Base-by-base conservation (phyloP, 768 basidiomycete genomes). In the Phlebiopsis gigantea region DNA sequence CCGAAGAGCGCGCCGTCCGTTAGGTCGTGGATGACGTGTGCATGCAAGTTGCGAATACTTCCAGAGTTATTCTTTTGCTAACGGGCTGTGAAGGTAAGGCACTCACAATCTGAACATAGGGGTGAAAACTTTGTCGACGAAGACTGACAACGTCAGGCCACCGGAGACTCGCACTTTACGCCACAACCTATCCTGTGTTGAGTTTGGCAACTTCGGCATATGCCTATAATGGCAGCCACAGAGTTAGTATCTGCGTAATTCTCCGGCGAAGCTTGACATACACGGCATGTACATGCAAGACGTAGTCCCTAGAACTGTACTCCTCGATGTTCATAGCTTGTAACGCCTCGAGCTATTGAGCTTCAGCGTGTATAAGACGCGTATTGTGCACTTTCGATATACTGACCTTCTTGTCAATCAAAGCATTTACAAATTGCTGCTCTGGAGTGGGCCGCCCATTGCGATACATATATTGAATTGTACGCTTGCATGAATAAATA, bases 81-180 rank as follows among this genome's bases (percentile, higher is more conserved):
- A 39, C 8, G 34, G 12, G 3, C 2, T 10, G 34, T 10, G 17
- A 9, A 39, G 3, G 34, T 12, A 9, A 12, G 12, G 34, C 12
- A 39, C 34, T 39, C 19, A 58, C 57, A 53, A 48, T 28, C 57
- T 53, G 28, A 52, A 54, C 4, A 58, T 52, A 21, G 53, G 57
- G 9, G 41, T 58, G 8, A 58, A 42, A 21, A 58, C 29, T 31
- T 58, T 58, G 57, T 58, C 57, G 9, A 52, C 42, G 41, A 58
- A 58, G 4, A 58, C 57, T 17, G 31, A 15, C 2, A 58, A 25
- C 8, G 52, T 26, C 6, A 58, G 34, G 26, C 52, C 57, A 15
- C 34, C 57, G 6, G 57, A 58, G 17, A 58, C 46, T 7, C 46
- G 45, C 9, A 58, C 29, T 4, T 46, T 45, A 2, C 57, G 31